These are phyloP conservation scores for Naganishia albida DNA, from an alignment of 1,284 basidiomycete species.

Conservation along the genomic window DNA sequence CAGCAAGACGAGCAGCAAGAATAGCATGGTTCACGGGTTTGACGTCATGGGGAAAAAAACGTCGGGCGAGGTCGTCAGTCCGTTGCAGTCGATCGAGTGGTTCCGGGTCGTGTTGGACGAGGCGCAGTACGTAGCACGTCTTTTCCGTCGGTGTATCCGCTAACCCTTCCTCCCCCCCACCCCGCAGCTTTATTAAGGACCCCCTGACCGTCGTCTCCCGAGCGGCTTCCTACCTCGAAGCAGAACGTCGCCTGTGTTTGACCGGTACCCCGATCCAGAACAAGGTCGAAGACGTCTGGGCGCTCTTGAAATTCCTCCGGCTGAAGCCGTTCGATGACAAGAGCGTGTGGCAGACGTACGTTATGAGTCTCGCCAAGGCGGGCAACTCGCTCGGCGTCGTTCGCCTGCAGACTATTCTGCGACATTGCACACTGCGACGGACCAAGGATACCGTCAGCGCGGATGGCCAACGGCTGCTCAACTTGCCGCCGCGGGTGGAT, in stretches of 20 bases:
- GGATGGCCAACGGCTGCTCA: conserved; percentile 80
- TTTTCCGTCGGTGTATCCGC: neutral
- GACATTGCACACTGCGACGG: conserved; percentile 89
- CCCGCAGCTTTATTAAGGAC: conserved; percentile 92
- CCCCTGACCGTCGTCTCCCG: conserved; percentile 88
- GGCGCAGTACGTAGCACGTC: conserved; percentile 76
- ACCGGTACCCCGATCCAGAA: conserved; percentile 99
- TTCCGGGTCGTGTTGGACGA: conserved; percentile 97
- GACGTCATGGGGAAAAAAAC: conserved; percentile 47
- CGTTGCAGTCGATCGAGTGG: conserved; percentile 96
- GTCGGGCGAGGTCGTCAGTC: conserved; percentile 62
- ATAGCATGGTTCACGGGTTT: conserved; percentile 52
- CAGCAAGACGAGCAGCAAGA: conserved; percentile 37
- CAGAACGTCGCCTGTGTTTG: conserved; percentile 87
- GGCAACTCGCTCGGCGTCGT: conserved; percentile 88
- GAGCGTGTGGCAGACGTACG: conserved; percentile 86
- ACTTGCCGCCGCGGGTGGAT: conserved; percentile 82
- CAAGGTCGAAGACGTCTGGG: conserved; percentile 96
- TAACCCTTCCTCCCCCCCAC: no score
- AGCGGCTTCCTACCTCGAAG: conserved; percentile 90
- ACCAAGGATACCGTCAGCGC: conserved; percentile 86
- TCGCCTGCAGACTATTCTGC: conserved; percentile 96
- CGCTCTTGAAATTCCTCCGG: conserved; percentile 92
- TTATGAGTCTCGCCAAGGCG: conserved; percentile 86
- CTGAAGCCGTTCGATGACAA: conserved; percentile 92